Percentiles rank a stretch among this genome's conserved stretches.
Conservation (phyloP, 2,329 filamentous ascomycete genomes). For the Ceratocystis harringtonii region DNA sequence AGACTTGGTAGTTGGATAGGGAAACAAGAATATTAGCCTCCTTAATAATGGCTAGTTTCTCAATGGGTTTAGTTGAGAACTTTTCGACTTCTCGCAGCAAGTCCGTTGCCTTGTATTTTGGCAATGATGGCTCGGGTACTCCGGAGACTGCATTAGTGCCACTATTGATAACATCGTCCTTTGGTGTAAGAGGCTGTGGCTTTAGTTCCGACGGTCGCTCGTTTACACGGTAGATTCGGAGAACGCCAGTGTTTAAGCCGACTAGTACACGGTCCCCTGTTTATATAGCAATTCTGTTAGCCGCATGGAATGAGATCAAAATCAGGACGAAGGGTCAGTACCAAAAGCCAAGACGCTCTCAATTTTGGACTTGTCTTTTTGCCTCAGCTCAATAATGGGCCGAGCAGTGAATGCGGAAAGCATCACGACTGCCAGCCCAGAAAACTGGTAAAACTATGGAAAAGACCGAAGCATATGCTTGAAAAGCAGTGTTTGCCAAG, state of each 20-base stretch:
- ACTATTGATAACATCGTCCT: background rate
- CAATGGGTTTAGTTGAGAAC: constrained; percentile 78
- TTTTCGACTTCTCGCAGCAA: constrained; percentile 83
- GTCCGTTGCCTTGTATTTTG: constrained; percentile 49
- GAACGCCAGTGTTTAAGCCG: constrained; percentile 73
- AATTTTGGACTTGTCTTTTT: constrained; percentile 91
- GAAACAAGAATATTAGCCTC: constrained; percentile 86
- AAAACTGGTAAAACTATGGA: constrained; percentile 22
- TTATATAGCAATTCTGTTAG: constrained; percentile 14
- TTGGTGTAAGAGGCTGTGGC: constrained; percentile 1
- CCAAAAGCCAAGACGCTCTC: constrained; percentile 88
- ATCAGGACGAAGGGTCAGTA: constrained; percentile 26
- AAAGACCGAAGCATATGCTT: constrained; percentile 19
- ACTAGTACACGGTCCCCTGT: constrained; percentile 79
- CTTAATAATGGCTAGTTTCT: constrained; percentile 90
- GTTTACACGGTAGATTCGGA: constrained; percentile 86
- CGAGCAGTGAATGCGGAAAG: constrained; percentile 94
- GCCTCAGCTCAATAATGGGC: constrained; percentile 91
- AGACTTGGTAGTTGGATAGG: constrained; percentile 77
- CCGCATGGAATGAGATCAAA: background rate
- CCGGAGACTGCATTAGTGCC: constrained; percentile 7
- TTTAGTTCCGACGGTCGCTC: constrained; percentile 31
- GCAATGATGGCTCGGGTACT: constrained; percentile 7
- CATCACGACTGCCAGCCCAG: constrained; percentile 48
- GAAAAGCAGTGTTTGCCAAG: background rate